Percentiles rank a stretch among this genome's conserved stretches.
Evolutionary conservation across 164 flowering plant species (phyloP).

Genomic region (Liquidambar formosana): DNA sequence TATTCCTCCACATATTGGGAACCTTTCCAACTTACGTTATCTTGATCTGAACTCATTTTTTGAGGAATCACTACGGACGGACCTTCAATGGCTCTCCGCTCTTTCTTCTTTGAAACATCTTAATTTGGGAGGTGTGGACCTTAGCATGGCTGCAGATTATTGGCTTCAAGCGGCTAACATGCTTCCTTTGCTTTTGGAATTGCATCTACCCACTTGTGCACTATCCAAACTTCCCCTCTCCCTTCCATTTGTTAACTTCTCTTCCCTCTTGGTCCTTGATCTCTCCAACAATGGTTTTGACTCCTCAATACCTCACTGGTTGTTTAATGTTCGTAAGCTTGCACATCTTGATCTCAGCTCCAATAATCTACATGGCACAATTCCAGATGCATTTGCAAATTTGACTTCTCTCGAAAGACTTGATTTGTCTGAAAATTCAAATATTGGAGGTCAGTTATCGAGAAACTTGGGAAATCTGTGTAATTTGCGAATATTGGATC

Average conservation of each 20-base stretch:
- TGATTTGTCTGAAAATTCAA: background rate
- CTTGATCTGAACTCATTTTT: slow-evolving; percentile 1
- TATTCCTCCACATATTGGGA: slow-evolving; percentile 1
- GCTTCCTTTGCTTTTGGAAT: slow-evolving; percentile 9
- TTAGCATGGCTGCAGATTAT: background rate
- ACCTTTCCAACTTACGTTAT: background rate
- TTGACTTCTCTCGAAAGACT: slow-evolving; percentile 4
- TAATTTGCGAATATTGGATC: background rate
- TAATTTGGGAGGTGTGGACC: slow-evolving; percentile 2
- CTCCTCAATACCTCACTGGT: slow-evolving; percentile 6
- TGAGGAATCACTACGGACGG: background rate
- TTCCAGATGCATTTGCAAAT: slow-evolving; percentile 11
- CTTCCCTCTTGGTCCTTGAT: slow-evolving; percentile 13
- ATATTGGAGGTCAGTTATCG: background rate
- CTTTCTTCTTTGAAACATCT: slow-evolving; percentile 16
- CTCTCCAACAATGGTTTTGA: background rate
- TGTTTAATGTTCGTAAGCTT: slow-evolving; percentile 9
- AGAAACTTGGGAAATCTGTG: slow-evolving; percentile 7
- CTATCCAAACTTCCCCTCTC: background rate
- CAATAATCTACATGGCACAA: slow-evolving; percentile 5
- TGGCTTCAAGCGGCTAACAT: slow-evolving; percentile 3
- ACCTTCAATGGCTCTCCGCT: slow-evolving; percentile 9
- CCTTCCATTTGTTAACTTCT: slow-evolving; percentile 4
- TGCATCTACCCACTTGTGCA: slow-evolving; percentile 4
- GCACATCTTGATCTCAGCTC: slow-evolving; percentile 1